phyloP scores from a whole-genome alignment of 164 flowering plant genomes.

The Aristolochia californica region DNA sequence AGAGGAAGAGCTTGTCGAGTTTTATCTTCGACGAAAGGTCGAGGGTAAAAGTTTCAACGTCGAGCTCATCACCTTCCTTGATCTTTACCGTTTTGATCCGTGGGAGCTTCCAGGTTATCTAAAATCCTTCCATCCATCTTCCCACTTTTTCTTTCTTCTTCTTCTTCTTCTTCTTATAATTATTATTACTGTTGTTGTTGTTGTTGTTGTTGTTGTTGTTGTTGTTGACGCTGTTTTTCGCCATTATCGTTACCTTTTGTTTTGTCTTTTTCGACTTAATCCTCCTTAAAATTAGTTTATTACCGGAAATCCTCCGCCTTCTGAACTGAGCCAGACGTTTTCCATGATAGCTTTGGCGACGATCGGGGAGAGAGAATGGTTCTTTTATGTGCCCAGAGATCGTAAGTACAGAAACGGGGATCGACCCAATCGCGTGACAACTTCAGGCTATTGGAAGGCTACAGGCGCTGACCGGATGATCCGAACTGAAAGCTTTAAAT shows the following conservation, averaged over 20 bases:
- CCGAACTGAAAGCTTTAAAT: constrained; percentile 40
- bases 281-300: not conserved
- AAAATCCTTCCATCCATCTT: not conserved
- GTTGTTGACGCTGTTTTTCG: too few relatives aligned
- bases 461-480: constrained; percentile 98
- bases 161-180: not conserved
- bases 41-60: constrained; percentile 92
- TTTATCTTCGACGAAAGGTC: constrained; percentile 96
- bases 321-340: not conserved
- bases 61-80: constrained; percentile 86
- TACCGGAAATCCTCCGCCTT: not conserved
- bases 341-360: constrained; percentile 61
- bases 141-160: not conserved
- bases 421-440: constrained; percentile 87
- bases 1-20: constrained; percentile 92
- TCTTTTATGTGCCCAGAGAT: constrained; percentile 92
- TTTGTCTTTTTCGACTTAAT: too few relatives aligned
- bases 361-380: constrained; percentile 99
- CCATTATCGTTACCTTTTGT: too few relatives aligned
- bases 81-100: constrained; percentile 95
- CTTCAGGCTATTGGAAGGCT: constrained; percentile 98
- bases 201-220: too few relatives aligned
- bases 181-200: not conserved
- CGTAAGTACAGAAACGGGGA: constrained; percentile 93
- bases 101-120: constrained; percentile 95